Evolutionary conservation across 2,329 filamentous ascomycete genomes (phyloP), one percentile per base, ranked within the genome.

Genomic region (Xylariaceae sp.): DNA sequence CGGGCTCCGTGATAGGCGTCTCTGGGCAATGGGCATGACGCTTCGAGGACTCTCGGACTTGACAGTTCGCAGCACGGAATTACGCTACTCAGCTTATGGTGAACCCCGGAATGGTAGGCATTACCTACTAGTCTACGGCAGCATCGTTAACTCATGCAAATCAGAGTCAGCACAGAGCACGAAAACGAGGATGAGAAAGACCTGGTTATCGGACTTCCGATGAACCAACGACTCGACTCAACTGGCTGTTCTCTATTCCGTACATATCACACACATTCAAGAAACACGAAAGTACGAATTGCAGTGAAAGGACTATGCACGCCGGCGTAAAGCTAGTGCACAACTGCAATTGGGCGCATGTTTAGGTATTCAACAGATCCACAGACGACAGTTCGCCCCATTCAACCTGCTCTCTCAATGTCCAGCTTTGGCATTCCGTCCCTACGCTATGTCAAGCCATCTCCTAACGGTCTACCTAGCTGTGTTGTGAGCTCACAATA

Each of bases 331-430:
- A 30, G 23, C 23, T 30, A 30, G 23, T 30, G 23, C 23, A 30
- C 23, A 30, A 30, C 23, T 30, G 23, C 23, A 30, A 30, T 30
- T 30, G 23, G 23, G 23, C 23, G 23, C 23, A 30, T 30, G 23
- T 70, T 72, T 67, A 69, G 69, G 67, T 67, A 68, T 30, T 30
- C 23, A 30, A 30, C 23, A 30, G 23, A 64, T 63, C 65, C 63
- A 64, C 53, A 56, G 30, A 51, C 57, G 56, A 61, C 64, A 65
- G 65, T 68, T 71, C 70, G 70, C 70, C 70, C 70, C 70, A 72
- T 71, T 68, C 71, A 70, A 66, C 71, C 66, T 68, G 68, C 23
- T 30, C 63, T 61, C 52, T 53, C 37, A 17, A 56, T 8, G 56
- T 18, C 15, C 45, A 48, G 45, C 42, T 45, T 13, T 15, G 10